These are phyloP conservation scores for Eleusine indica DNA, from an alignment of 176 grass and related monocot genomes.

Conservation along the genomic window DNA sequence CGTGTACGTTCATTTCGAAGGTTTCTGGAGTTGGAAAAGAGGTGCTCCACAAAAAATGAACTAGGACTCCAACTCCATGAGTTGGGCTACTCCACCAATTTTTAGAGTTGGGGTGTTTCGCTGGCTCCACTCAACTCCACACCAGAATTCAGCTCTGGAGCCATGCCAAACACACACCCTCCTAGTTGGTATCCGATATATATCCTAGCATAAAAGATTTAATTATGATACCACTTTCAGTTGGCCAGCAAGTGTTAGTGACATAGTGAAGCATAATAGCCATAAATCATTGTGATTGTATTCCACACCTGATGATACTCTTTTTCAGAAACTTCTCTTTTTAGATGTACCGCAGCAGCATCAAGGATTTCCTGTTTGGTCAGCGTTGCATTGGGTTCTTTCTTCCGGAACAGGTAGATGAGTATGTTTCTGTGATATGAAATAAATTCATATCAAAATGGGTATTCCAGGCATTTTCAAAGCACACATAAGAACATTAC, in stretches of 20 bases:
- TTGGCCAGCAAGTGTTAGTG: background rate
- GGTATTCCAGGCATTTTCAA: slow-evolving; percentile 12
- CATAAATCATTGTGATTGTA: background rate
- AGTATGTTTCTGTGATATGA: slow-evolving; percentile 45
- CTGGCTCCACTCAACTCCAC: too few species aligned
- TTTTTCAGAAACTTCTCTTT: slow-evolving; percentile 48
- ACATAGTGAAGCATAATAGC: background rate
- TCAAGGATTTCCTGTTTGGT: slow-evolving; percentile 63
- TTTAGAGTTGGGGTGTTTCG: too few species aligned
- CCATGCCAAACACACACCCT: background rate
- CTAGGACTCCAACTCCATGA: too few species aligned
- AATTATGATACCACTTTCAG: background rate
- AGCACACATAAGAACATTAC: slow-evolving; percentile 23
- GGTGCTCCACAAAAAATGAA: too few species aligned
- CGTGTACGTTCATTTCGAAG: too few species aligned
- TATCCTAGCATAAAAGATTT: background rate
- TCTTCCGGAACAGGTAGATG: slow-evolving; percentile 49
- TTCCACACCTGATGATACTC: slow-evolving; percentile 68
- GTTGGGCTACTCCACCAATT: too few species aligned
- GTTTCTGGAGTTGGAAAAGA: too few species aligned
- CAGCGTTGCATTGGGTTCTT: slow-evolving; percentile 42
- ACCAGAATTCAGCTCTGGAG: too few species aligned
- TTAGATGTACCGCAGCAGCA: background rate
- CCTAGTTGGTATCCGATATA: background rate
- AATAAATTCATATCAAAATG: slow-evolving; percentile 30